A percentile compares a stretch with the other conserved stretches of the same genome.
Conservation (phyloP, 371 early-diverging fungal species). For the Mucor saturninus region DNA sequence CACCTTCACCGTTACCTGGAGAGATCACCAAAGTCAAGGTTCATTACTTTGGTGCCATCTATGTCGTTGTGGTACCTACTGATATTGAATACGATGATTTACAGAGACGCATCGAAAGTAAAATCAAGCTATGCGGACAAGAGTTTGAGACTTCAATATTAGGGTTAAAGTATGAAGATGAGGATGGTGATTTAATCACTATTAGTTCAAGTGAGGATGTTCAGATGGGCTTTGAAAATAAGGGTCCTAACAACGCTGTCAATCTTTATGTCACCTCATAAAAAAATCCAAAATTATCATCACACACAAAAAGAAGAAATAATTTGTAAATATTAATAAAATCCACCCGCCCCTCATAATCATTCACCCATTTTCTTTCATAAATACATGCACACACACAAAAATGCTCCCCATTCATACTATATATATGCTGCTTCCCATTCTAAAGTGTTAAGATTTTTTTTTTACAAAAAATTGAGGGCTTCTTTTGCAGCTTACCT, state of each 20-base stretch:
- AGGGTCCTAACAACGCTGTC: constrained; percentile 46
- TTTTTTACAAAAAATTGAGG: too few species aligned
- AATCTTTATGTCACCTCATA: constrained; percentile 41
- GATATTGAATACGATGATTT: constrained; percentile 77
- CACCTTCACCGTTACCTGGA: constrained; percentile 10
- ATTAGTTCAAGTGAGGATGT: constrained; percentile 90
- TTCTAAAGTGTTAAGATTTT: too few species aligned
- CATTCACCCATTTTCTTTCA: too few species aligned
- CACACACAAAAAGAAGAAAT: too few species aligned
- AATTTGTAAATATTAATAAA: too few species aligned
- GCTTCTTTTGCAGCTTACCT: too few species aligned
- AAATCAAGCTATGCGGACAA: constrained; percentile 67
- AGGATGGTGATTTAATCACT: constrained; percentile 88
- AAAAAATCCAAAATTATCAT: background rate
- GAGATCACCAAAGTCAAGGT: constrained; percentile 76
- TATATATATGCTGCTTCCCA: too few species aligned
- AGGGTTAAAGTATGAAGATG: constrained; percentile 87
- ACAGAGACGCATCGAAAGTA: constrained; percentile 79
- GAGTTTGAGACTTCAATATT: constrained; percentile 42
- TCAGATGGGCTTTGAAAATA: constrained; percentile 85
- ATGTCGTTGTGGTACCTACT: constrained; percentile 83
- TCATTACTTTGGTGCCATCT: constrained; percentile 84
- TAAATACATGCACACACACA: too few species aligned
- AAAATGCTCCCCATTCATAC: too few species aligned
- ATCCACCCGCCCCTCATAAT: too few species aligned